phyloP scores from a whole-genome alignment of 23 red algal species.

The Rhodosorus marinus region DNA sequence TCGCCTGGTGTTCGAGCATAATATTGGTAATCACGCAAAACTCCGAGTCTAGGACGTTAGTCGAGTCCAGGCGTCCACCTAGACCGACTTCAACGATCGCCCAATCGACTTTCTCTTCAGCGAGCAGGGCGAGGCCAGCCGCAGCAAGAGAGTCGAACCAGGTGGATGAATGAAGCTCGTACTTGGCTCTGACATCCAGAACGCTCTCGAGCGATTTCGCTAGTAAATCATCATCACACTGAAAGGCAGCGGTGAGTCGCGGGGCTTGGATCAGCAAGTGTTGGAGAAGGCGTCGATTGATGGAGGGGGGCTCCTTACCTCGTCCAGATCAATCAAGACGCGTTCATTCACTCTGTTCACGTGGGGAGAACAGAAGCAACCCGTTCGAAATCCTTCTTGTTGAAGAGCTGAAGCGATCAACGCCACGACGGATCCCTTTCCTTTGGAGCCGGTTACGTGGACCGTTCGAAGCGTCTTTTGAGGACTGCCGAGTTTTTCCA shows the following conservation, averaged over 20 bases:
- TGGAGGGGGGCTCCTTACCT: too few relatives aligned
- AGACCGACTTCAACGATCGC: conserved; percentile 86
- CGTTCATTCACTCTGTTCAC: conserved; percentile 86
- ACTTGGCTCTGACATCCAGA: conserved; percentile 9
- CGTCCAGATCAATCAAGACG: conserved; percentile 47
- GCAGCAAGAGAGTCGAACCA: conserved; percentile 83
- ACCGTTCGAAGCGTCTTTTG: conserved; percentile 27
- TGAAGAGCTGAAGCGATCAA: conserved; percentile 23
- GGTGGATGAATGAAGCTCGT: conserved; percentile 15
- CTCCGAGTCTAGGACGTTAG: conserved; percentile 47
- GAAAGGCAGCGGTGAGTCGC: too few relatives aligned
- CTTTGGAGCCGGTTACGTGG: conserved; percentile 90
- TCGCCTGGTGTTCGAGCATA: conserved; percentile 65
- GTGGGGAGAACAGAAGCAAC: conserved; percentile 74
- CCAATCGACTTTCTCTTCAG: conserved; percentile 29
- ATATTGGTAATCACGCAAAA: conserved; percentile 78
- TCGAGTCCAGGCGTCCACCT: conserved; percentile 74
- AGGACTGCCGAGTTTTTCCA: conserved; percentile 37
- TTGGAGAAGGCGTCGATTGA: too few relatives aligned
- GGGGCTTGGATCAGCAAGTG: too few relatives aligned
- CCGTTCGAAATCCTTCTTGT: conserved; percentile 8
- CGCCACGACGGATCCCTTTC: conserved; percentile 75
- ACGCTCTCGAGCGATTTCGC: conserved; percentile 22
- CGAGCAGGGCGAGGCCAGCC: conserved; percentile 44
- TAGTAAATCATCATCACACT: conserved; percentile 55